Evolutionary conservation across 257 asterid genomes (phyloP), one percentile per base, ranked within the genome.

Genomic region (Apocynum venetum): DNA sequence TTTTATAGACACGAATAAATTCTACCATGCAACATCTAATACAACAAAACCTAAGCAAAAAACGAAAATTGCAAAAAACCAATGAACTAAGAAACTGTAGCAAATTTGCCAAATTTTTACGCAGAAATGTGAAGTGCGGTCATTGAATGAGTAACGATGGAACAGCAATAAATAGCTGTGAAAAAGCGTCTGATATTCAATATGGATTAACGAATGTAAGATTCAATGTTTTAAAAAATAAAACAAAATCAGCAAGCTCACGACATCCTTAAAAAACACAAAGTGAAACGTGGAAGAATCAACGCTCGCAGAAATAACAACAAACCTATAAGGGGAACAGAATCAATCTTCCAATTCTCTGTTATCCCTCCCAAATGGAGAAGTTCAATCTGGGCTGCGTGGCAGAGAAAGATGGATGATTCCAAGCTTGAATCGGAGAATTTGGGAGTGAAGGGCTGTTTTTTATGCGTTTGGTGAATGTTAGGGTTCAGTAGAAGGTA

Each of bases 341-440:
- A 38, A 10, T 17, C 49, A 53, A 10, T 53, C 8, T 36, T 7
- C 9, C 4, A 8, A 66, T 47, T 49, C 75, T 71, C 11, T 25
- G 61, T 25, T 31, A 7, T 0, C 3, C 63, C 63, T 72, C 55
- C 53, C 51, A 73, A n/a, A 17, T 10, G 11, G 10, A 9, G 15
- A 43, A 43, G 49, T 41, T 15, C 52, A 68, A 43, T 20, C 17
- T 68, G 73, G 44, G 19, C 19, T 63, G 44, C 41, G 44, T 14
- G 35, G 25, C n/a, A 76, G 51, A 17, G 35, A 68, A 38, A 17
- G 64, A 77, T 35, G 19, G 57, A 52, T 13, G 77, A 63, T 72
- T 38, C 63, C 71, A 49, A 71, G 57, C 79, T 76, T 25, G 17
- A 43, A 10, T 20, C 8, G 53, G 25, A 13, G 44, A 72, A 55